Evolutionary conservation across 257 asterid genomes (phyloP).

Genomic region (Sherardia arvensis): DNA sequence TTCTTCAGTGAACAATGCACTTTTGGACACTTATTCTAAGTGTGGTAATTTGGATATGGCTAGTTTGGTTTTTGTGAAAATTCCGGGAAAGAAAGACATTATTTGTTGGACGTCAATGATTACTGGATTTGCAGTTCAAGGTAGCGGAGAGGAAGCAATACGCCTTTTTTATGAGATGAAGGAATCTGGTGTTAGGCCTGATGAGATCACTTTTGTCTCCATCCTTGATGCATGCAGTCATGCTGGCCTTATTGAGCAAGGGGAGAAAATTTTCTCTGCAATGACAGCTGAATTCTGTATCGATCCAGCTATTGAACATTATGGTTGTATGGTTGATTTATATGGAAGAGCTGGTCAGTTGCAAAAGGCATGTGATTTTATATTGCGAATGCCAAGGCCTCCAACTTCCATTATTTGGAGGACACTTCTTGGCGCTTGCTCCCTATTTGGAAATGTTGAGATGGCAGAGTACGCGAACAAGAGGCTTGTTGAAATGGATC

Average conservation of each 20-base stretch:
- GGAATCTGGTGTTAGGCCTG: constrained; percentile 47
- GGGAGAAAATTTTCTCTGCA: constrained; percentile 38
- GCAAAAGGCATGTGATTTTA: constrained; percentile 51
- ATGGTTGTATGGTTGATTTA: constrained; percentile 93
- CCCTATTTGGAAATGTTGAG: constrained; percentile 52
- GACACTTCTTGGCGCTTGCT: constrained; percentile 87
- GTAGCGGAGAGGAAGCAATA: constrained; percentile 61
- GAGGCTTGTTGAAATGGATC: constrained; percentile 57
- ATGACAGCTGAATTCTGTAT: constrained; percentile 49
- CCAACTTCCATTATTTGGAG: constrained; percentile 77
- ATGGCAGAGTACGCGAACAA: constrained; percentile 57
- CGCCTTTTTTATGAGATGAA: constrained; percentile 58
- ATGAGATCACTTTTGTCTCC: constrained; percentile 45
- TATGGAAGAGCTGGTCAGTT: constrained; percentile 72
- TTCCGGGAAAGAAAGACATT: constrained; percentile 48
- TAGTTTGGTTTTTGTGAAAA: constrained; percentile 46
- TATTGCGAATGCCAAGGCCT: constrained; percentile 51
- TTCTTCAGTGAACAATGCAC: constrained; percentile 65
- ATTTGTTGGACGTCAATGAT: constrained; percentile 81
- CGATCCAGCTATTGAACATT: constrained; percentile 62
- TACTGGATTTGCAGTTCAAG: constrained; percentile 73
- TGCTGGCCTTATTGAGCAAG: constrained; percentile 65
- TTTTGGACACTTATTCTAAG: constrained; percentile 65
- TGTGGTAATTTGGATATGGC: constrained; percentile 73
- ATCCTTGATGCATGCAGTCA: constrained; percentile 84